Base-by-base conservation (phyloP, 257 asterid genomes). In the Fraxinus quadrangulata region DNA sequence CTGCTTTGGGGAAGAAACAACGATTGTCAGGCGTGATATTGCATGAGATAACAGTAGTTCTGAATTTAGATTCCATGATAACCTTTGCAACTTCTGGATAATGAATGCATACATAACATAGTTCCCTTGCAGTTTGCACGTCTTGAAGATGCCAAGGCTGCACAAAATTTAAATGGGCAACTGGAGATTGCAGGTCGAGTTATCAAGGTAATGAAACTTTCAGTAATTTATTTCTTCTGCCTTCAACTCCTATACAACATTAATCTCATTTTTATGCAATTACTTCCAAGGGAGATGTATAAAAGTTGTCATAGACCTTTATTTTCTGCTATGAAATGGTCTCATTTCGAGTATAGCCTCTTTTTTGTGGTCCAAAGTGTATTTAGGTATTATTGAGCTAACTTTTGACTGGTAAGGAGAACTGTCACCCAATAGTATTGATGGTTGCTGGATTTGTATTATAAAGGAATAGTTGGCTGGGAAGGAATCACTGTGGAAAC, bases 141-240 rank as follows among this genome's bases (percentile, higher is more conserved):
- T 7, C 87, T 86, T 75, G 96, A 91, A 79, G 91, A 89, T 85
- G 88, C 94, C 72, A 86, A 85, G 79, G 90, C 93, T 72, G 92
- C 96, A 71, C 91, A 83, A 80, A 89, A 84, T 85, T 81, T 91
- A 51, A 85, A 91, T 79, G 94, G 94, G 67, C 87, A 89, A 76
- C 85, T 91, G 80, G 94, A 89, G 80, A 87, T 91, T 75, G 94
- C 89, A 16, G 96, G 96, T 39, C 89, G 81, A 73, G 85, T 79
- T 24, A 91, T 91, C 79, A 91, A 89, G 92, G 96, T 89, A 49
- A 63, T 42, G 66, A n/a, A 63, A 69, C 31, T 73, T 71, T 26
- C 54, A 73, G 63, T 65, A 71, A 70, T 34, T 34, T 67, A 75
- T 36, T 73, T 3, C 54, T 37, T 26, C 33, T 47, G n/a, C 83